Evolutionary conservation across 305 asterid genomes (phyloP), one percentile per base, ranked within the genome.

Genomic region (Stenogyne calaminthoides): DNA sequence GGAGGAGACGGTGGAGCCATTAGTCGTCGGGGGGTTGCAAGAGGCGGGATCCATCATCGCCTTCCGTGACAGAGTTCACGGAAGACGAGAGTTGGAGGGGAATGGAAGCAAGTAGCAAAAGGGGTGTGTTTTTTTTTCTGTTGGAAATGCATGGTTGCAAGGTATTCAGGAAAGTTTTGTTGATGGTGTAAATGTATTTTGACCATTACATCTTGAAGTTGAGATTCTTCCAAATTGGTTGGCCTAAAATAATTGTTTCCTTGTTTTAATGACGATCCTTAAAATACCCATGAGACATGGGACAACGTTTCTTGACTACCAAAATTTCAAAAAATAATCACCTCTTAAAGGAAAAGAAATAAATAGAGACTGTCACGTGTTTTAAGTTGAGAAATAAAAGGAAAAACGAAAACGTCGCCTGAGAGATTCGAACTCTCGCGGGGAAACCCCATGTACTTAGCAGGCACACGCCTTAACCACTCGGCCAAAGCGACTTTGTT

Each of bases 391-490:
- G 10, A 37, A 7, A 6, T 37, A 37, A 37, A 37, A 34, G 6
- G 39, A 34, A 37, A 37, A 37, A 32, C 7, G 3, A n/a, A 1
- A 10, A 11, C 96, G 96, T 89, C 96, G 97, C 97, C 97, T 90
- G 99, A 88, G 97, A 91, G 97, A 91, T 90, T 90, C 98, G 97
- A 94, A 90, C 98, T 92, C 98, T 95, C 98, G 96, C 97, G 97
- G 99, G 96, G 90, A 92, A 84, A 92, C 88, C 98, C 94, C 97
- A 89, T 90, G 99, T 90, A 89, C 98, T 95, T 95, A 95, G 97
- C 98, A 92, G 99, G 98, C 97, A 95, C 98, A 92, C 98, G 98
- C 96, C 98, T 95, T 95, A 95, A 95, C 98, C 98, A 92, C 99
- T 92, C 99, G 97, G 97, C 99, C 99, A 91, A 94, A 90, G 97